Conservation (phyloP, 2,329 filamentous ascomycete species). For the Xylaria sp. region DNA sequence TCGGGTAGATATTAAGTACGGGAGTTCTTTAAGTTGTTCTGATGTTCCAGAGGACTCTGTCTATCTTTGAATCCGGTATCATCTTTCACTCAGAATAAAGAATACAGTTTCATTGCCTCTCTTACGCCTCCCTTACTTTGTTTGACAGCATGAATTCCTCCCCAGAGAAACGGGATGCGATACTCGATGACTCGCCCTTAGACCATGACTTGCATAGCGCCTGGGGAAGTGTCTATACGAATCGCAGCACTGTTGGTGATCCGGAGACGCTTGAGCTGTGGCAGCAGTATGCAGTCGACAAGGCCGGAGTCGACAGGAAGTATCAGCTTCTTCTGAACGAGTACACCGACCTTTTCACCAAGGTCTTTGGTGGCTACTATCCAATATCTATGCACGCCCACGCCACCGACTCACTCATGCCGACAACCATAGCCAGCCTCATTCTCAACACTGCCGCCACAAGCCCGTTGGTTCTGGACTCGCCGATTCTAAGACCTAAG, state of each 20-base stretch:
- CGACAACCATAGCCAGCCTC: constrained; percentile 39
- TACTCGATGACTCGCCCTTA: constrained; percentile 18
- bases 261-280: constrained; percentile 39
- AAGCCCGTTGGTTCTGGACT: constrained; percentile 36
- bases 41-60: neutral
- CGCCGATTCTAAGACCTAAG: constrained; percentile 32
- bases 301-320: constrained; percentile 39
- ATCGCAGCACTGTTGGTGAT: constrained; percentile 39
- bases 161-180: neutral
- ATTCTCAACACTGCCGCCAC: constrained; percentile 40
- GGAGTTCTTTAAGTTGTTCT: neutral
- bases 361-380: constrained; percentile 40
- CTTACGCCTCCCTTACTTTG: neutral
- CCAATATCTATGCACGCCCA: constrained; percentile 42
- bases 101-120: neutral
- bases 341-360: constrained; percentile 41
- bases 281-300: constrained; percentile 42
- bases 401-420: constrained; percentile 36
- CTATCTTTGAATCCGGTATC: neutral
- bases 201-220: constrained; percentile 45
- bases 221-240: constrained; percentile 43
- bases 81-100: neutral
- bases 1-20: constrained; percentile 12
- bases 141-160: constrained; percentile 10
- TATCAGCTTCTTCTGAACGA: constrained; percentile 39